These are phyloP conservation scores for Pelargonium fulgidum DNA, from an alignment of 441 rosid genomes.

Conservation along the genomic window DNA sequence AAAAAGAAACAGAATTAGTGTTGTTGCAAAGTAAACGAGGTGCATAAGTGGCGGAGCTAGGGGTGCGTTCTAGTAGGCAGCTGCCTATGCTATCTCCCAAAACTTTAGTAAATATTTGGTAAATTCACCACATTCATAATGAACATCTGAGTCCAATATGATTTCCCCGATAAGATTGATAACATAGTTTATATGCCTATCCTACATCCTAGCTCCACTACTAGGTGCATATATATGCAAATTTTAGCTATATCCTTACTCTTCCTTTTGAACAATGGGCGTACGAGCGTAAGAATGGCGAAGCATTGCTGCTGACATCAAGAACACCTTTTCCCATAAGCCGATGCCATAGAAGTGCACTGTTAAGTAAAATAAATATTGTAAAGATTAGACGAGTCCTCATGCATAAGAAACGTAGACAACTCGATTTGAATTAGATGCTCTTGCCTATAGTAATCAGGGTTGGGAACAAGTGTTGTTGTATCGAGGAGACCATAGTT, in stretches of 20 bases:
- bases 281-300: conserved; percentile 60
- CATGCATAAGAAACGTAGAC: not conserved
- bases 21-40: not conserved
- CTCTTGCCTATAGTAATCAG: conserved; percentile 90
- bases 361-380: conserved; percentile 20
- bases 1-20: not conserved
- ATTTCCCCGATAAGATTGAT: too few species aligned
- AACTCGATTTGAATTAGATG: conserved; percentile 9
- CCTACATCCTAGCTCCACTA: too few species aligned
- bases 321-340: conserved; percentile 90
- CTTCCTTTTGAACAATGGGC: conserved; percentile 93
- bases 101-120: too few species aligned
- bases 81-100: too few species aligned
- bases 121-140: too few species aligned
- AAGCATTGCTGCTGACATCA: conserved; percentile 41
- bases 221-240: too few species aligned
- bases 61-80: too few species aligned
- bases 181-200: too few species aligned
- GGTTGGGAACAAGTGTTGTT: conserved; percentile 63
- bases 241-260: conserved; percentile 35
- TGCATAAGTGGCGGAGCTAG: too few species aligned
- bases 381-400: too few species aligned
- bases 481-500: conserved; percentile 74
- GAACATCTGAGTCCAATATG: too few species aligned
- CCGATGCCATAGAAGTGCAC: conserved; percentile 94